These are phyloP conservation scores for Acmispon strigosus DNA, from an alignment of 306 rosid genomes.

Conservation along the genomic window DNA sequence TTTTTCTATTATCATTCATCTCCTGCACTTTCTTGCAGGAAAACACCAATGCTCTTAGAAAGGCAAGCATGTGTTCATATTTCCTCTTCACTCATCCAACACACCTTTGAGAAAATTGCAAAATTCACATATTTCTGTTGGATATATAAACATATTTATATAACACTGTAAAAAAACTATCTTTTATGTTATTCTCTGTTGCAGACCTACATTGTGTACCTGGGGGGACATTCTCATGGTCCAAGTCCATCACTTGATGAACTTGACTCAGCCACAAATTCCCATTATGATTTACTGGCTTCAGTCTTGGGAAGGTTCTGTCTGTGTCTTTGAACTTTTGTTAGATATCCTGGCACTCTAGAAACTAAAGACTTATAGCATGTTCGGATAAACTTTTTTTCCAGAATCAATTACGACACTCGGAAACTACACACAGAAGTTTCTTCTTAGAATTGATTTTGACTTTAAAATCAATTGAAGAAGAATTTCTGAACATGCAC, in stretches of 20 bases:
- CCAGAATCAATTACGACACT: no score
- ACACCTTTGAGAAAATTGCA: not conserved
- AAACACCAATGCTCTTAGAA: conserved; percentile 17
- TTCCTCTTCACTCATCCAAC: not conserved
- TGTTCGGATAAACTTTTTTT: no score
- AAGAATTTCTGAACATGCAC: no score
- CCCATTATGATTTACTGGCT: conserved; percentile 29
- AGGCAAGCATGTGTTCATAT: conserved; percentile 11
- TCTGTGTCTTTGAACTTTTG: not conserved
- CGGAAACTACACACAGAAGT: no score
- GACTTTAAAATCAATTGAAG: no score
- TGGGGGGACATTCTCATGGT: conserved; percentile 40
- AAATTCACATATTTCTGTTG: not conserved
- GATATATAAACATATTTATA: not conserved
- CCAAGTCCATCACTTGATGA: conserved; percentile 24
- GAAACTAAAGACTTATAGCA: no score
- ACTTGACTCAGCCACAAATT: conserved; percentile 21
- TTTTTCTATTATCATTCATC: conserved; percentile 15
- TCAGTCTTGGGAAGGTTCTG: conserved; percentile 35
- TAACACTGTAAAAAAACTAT: not conserved
- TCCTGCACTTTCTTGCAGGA: conserved; percentile 1
- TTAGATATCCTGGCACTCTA: not conserved
- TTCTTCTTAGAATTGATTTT: no score
- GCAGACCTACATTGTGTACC: conserved; percentile 34
- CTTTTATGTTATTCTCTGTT: not conserved